Evolutionary conservation across 2,329 filamentous ascomycete species (phyloP).

Genomic region (Hortaea werneckii): DNA sequence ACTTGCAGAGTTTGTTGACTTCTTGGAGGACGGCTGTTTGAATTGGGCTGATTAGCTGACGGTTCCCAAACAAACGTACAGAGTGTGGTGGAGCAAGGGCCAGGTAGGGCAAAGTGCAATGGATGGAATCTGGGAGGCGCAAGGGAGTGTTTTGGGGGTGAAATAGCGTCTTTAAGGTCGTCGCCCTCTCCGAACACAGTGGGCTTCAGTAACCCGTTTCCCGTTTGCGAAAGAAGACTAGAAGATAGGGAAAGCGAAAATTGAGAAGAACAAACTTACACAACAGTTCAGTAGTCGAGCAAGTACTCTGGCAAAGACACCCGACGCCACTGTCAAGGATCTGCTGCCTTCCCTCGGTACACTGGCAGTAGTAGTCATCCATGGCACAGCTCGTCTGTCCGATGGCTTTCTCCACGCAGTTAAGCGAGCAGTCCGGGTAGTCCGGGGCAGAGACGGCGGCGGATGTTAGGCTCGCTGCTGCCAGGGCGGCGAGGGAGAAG

Average conservation of each 20-base stretch:
- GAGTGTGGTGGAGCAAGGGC: too few relatives aligned
- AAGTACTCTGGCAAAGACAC: slow-evolving; percentile 29
- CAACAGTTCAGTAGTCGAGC: slow-evolving; percentile 9
- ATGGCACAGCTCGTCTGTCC: slow-evolving; percentile 37
- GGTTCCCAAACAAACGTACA: too few relatives aligned
- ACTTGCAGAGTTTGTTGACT: slow-evolving; percentile 2
- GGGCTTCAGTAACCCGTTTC: too few relatives aligned
- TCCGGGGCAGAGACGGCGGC: slow-evolving; percentile 4
- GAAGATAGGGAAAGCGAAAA: too few relatives aligned
- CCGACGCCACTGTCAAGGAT: slow-evolving; percentile 30
- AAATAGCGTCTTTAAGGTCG: too few relatives aligned
- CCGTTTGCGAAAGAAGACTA: too few relatives aligned
- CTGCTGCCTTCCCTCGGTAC: slow-evolving; percentile 28
- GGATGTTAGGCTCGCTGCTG: not conserved
- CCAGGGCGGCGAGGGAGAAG: not conserved
- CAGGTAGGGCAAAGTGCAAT: too few relatives aligned
- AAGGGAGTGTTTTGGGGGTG: too few relatives aligned
- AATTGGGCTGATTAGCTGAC: too few relatives aligned
- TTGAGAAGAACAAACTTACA: too few relatives aligned
- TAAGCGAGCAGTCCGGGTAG: slow-evolving; percentile 17
- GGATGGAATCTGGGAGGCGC: too few relatives aligned
- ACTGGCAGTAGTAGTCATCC: slow-evolving; percentile 43
- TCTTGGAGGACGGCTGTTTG: not conserved
- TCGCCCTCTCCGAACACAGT: too few relatives aligned
- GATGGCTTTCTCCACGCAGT: slow-evolving; percentile 41